These are phyloP conservation scores for Septoria petroselini DNA, from an alignment of 2,329 filamentous ascomycete genomes.

Conservation along the genomic window DNA sequence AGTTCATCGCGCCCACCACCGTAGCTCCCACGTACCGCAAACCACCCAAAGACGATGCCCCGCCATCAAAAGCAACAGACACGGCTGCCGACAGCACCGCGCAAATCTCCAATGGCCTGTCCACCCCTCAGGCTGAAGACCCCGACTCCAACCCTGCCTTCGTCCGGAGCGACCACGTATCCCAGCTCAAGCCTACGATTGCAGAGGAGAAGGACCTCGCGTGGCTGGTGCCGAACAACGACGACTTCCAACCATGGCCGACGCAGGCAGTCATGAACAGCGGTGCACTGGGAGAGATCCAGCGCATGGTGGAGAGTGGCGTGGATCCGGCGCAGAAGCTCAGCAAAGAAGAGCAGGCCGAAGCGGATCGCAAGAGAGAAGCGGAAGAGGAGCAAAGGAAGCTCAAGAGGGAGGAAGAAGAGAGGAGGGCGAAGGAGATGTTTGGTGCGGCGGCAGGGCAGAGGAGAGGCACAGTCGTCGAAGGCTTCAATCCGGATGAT, in stretches of 20 bases:
- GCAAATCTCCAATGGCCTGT: conserved; percentile 36
- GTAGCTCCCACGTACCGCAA: conserved; percentile 59
- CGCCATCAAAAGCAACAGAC: conserved; percentile 10
- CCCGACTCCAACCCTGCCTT: conserved; percentile 16
- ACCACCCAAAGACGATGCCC: conserved; percentile 20
- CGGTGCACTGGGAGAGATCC: conserved; percentile 62
- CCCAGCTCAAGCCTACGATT: conserved; percentile 21
- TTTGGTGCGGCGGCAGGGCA: conserved; percentile 16
- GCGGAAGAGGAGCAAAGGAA: conserved; percentile 43
- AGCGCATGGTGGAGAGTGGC: conserved; percentile 60
- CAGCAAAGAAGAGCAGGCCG: conserved; percentile 45
- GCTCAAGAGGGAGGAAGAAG: conserved; percentile 33
- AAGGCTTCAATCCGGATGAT: conserved; percentile 40
- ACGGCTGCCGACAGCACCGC: conserved; percentile 4
- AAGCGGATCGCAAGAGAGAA: conserved; percentile 36
- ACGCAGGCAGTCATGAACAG: conserved; percentile 64
- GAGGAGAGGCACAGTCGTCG: conserved; percentile 26
- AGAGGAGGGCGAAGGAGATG: conserved; percentile 18
- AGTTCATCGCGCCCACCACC: conserved; percentile 75
- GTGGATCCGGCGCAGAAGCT: conserved; percentile 54
- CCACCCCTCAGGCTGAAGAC: conserved; percentile 30
- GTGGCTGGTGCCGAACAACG: conserved; percentile 44
- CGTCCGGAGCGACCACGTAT: conserved; percentile 17
- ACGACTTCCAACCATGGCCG: conserved; percentile 71
- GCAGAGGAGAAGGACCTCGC: conserved; percentile 40